Evolutionary conservation across 768 basidiomycete species (phyloP), one percentile per base, ranked within the genome.

Genomic region (Lactarius pseudohatsudake): DNA sequence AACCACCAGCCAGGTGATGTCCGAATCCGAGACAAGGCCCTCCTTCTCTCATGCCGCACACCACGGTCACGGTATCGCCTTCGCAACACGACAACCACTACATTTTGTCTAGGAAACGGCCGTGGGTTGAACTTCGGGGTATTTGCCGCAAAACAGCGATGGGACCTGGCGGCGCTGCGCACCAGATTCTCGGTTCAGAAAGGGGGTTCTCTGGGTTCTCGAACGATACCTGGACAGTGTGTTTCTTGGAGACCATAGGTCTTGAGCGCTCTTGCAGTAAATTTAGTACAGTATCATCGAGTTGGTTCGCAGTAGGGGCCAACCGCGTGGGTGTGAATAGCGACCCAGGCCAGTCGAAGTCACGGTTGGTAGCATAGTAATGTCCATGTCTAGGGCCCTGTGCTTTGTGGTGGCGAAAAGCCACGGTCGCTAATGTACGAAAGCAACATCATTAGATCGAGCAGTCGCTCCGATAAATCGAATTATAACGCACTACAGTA

Each of bases 401-500:
- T 3, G n/a, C n/a, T n/a, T 47, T 22, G 40, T 7, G 16, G 11
- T 4, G 36, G 36, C 36, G 36, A 36, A 11, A 36, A 36, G 9
- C 11, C 11, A 20, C 20, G 20, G 18, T 3, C 7, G 43, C 20
- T 50, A 26, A 50, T 50, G 13, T 15, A 53, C 13, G 22, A 11
- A 22, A 4, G 47, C 11, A 50, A 22, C 26, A 26, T 53, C 50
- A 26, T 53, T 53, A 26, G 22, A 53, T 53, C 11, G 22, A 53
- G 50, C 50, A 53, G 40, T 16, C 38, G 38, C 38, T 13, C n/a
- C 16, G n/a, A 53, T 53, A 53, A 32, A 53, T 53, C 50, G 11
- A 53, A 26, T 53, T 53, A 53, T 53, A 53, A 53, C 50, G 50
- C 50, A 53, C 50, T 53, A 53, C 50, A 15, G 26, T 53, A 53